phyloP scores from a whole-genome alignment of 768 basidiomycete genomes.

The Leccinellum albellum region DNA sequence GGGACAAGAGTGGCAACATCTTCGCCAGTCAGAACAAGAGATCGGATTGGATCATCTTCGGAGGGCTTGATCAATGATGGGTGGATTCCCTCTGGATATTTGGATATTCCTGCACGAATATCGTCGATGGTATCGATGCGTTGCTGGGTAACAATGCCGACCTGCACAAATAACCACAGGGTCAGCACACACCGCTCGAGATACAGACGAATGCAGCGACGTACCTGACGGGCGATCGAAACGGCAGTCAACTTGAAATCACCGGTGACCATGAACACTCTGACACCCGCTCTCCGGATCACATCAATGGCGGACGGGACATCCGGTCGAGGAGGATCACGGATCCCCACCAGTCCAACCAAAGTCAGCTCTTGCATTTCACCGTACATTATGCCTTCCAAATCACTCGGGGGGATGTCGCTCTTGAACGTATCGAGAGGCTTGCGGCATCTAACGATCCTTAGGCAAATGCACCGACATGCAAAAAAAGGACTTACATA shows the following conservation, averaged over 20 bases:
- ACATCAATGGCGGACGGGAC: conserved; percentile 44
- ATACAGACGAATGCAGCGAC: conserved; percentile 8
- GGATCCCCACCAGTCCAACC: conserved; percentile 51
- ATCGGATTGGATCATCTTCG: conserved; percentile 35
- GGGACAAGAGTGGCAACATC: conserved; percentile 37
- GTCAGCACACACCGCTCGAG: neutral
- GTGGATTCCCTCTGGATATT: conserved; percentile 13
- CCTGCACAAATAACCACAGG: conserved; percentile 20
- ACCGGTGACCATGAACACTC: conserved; percentile 56
- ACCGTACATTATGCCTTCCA: conserved; percentile 38
- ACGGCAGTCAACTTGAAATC: conserved; percentile 53
- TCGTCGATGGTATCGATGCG: conserved; percentile 34
- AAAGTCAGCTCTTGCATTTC: conserved; percentile 41
- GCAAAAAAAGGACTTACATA: conserved; percentile 23
- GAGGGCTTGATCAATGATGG: conserved; percentile 33
- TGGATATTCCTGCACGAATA: conserved; percentile 20
- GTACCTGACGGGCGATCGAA: conserved; percentile 46
- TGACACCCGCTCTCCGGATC: conserved; percentile 48
- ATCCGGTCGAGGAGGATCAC: conserved; percentile 53
- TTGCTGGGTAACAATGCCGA: conserved; percentile 40
- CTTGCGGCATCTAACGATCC: conserved; percentile 27
- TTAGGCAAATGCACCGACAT: neutral
- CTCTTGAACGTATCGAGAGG: conserved; percentile 24
- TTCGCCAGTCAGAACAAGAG: conserved; percentile 44
- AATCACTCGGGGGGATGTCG: conserved; percentile 24